These are phyloP conservation scores for Geosiphon pyriformis DNA, from an alignment of 192 early-diverging fungal genomes.

Conservation along the genomic window DNA sequence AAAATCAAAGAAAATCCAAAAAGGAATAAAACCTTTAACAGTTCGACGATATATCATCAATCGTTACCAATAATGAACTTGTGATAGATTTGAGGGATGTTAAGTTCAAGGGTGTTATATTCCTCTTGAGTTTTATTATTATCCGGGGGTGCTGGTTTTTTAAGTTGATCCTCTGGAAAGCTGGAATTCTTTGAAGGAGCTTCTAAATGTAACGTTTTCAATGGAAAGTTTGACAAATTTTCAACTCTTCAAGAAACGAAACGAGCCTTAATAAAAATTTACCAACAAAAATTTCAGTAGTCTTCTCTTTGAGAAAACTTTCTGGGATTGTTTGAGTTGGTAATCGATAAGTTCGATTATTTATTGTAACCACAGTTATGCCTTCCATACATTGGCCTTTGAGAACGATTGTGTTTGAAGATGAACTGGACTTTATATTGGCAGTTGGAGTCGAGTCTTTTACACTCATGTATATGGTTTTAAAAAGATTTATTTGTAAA, in stretches of 20 bases:
- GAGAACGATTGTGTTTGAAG: background rate
- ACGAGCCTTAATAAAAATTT: background rate
- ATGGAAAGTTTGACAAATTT: background rate
- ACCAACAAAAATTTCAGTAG: background rate
- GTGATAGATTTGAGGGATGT: background rate
- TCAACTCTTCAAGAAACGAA: background rate
- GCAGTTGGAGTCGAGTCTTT: background rate
- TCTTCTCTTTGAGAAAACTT: background rate
- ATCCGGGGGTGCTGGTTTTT: background rate
- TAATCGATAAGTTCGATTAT: constrained; percentile 1
- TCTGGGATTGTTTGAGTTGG: background rate
- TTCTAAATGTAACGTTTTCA: background rate
- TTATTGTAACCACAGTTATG: background rate
- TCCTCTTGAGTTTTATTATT: background rate
- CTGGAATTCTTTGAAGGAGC: too few species aligned
- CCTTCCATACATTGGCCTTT: background rate
- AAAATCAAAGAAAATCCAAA: background rate
- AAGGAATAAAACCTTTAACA: background rate
- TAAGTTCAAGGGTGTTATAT: background rate
- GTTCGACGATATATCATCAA: background rate
- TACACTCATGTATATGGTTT: too few species aligned
- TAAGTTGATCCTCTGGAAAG: too few species aligned
- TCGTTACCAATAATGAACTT: background rate
- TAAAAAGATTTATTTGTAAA: background rate
- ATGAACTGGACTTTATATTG: background rate